Percentiles rank a stretch among this genome's conserved stretches.
phyloP scores from a whole-genome alignment of 129 eudicot genomes.

The Sambucus nigra region DNA sequence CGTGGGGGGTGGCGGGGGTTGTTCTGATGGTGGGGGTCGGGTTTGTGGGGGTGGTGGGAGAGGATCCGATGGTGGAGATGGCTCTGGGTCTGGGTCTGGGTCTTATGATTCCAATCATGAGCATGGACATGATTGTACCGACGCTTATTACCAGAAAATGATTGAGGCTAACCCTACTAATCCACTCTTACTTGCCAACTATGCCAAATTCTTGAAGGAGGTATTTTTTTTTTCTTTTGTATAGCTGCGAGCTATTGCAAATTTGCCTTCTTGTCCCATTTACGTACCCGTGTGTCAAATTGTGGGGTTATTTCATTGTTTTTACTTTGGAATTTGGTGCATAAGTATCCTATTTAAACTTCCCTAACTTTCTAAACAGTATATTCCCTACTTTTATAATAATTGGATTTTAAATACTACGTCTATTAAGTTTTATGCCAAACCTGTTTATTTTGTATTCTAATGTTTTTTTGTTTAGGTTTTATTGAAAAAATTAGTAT shows the following conservation, averaged over 20 bases:
- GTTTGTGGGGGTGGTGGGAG: slow-evolving; percentile 25
- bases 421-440: too few species aligned
- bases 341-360: too few species aligned
- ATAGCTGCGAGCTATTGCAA: background rate
- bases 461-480: too few species aligned
- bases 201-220: slow-evolving; percentile 66
- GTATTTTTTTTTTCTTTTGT: slow-evolving; percentile 13
- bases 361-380: too few species aligned
- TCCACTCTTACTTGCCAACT: slow-evolving; percentile 47
- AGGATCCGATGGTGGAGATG: slow-evolving; percentile 14
- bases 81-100: slow-evolving; percentile 16
- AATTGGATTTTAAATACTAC: background rate
- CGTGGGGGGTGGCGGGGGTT: slow-evolving; percentile 21
- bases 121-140: slow-evolving; percentile 28
- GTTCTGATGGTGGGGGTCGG: slow-evolving; percentile 19
- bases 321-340: too few species aligned
- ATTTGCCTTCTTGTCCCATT: background rate
- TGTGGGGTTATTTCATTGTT: too few species aligned
- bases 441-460: too few species aligned
- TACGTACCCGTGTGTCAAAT: too few species aligned
- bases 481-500: too few species aligned
- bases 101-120: slow-evolving; percentile 7
- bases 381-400: too few species aligned
- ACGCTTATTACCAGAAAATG: slow-evolving; percentile 49
- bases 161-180: slow-evolving; percentile 51